These are phyloP conservation scores for Phytophthora agathidicida DNA, from an alignment of 352 stramenopile species.

Conservation along the genomic window DNA sequence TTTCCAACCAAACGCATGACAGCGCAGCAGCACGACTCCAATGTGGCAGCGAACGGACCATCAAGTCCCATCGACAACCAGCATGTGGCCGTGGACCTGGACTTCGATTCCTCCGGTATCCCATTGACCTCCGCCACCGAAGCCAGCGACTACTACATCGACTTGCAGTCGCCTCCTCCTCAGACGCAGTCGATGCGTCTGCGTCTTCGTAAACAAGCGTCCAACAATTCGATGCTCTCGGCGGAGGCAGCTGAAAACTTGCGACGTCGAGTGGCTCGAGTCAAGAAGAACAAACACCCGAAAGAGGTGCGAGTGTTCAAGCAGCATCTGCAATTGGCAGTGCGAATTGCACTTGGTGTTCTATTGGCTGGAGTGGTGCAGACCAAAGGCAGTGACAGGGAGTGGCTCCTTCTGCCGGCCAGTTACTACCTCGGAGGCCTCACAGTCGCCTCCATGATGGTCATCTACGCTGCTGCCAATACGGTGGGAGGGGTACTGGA, in stretches of 20 bases:
- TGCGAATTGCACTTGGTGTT: slow-evolving; percentile 67
- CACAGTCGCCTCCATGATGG: slow-evolving; percentile 68
- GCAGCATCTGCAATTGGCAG: slow-evolving; percentile 43
- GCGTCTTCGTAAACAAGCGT: slow-evolving; percentile 39
- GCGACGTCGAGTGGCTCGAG: slow-evolving; percentile 31
- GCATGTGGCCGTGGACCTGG: slow-evolving; percentile 28
- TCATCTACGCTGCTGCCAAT: slow-evolving; percentile 66
- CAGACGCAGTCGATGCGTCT: slow-evolving; percentile 50
- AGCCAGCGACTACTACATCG: slow-evolving; percentile 28
- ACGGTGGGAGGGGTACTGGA: slow-evolving; percentile 68
- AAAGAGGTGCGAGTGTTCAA: slow-evolving; percentile 49
- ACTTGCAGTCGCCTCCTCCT: slow-evolving; percentile 31
- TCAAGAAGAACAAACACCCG: slow-evolving; percentile 56
- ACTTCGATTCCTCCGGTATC: slow-evolving; percentile 19
- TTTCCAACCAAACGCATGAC: slow-evolving; percentile 12
- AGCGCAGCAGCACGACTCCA: slow-evolving; percentile 15
- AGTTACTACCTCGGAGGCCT: slow-evolving; percentile 77
- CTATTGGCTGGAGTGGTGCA: slow-evolving; percentile 62
- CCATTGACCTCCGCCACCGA: slow-evolving; percentile 26
- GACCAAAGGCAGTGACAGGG: slow-evolving; percentile 41
- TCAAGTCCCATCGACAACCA: slow-evolving; percentile 13
- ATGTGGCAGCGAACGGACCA: slow-evolving; percentile 10
- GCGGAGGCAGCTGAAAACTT: slow-evolving; percentile 19
- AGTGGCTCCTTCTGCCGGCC: slow-evolving; percentile 65
- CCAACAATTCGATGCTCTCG: slow-evolving; percentile 17